phyloP scores from a whole-genome alignment of 1,139 yeast species.

The Suzukiozyma palmioleophila region DNA sequence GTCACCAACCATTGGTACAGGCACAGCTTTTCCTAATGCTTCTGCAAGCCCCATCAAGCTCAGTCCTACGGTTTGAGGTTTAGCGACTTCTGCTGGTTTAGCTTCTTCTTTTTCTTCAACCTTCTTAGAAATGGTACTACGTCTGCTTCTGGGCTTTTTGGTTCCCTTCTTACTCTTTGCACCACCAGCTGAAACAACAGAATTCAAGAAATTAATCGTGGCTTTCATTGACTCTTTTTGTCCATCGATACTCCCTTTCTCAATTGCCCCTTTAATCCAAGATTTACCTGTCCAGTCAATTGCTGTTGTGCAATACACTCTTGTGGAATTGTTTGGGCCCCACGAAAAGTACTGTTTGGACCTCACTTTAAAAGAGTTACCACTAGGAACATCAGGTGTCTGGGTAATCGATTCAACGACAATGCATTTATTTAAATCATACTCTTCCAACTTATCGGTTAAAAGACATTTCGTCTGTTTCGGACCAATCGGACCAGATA shows the following conservation, averaged over 20 bases:
- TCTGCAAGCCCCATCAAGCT: constrained; percentile 23
- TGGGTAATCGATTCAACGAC: constrained; percentile 63
- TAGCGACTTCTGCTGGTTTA: constrained; percentile 11
- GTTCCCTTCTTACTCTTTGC: constrained; percentile 13
- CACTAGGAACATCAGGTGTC: constrained; percentile 96
- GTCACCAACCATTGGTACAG: constrained; percentile 26
- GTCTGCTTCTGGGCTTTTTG: constrained; percentile 19
- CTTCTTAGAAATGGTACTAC: constrained; percentile 14
- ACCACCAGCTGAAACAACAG: constrained; percentile 27
- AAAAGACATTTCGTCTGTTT: constrained; percentile 85
- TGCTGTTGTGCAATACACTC: constrained; percentile 55
- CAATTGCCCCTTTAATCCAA: constrained; percentile 88
- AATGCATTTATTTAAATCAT: constrained; percentile 54
- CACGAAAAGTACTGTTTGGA: constrained; percentile 69
- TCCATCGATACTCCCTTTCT: constrained; percentile 88
- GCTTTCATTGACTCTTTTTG: constrained; percentile 68
- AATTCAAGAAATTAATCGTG: constrained; percentile 55
- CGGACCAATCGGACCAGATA: constrained; percentile 85
- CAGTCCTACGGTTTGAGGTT: constrained; percentile 12
- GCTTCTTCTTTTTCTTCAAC: constrained; percentile 10
- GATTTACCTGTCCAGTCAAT: constrained; percentile 93
- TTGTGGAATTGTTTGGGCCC: constrained; percentile 70
- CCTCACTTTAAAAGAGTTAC: constrained; percentile 70
- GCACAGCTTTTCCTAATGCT: constrained; percentile 26
- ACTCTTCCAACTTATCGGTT: constrained; percentile 64